These are phyloP conservation scores for Auricularia heimuer DNA, from an alignment of 768 basidiomycete genomes.

Conservation along the genomic window DNA sequence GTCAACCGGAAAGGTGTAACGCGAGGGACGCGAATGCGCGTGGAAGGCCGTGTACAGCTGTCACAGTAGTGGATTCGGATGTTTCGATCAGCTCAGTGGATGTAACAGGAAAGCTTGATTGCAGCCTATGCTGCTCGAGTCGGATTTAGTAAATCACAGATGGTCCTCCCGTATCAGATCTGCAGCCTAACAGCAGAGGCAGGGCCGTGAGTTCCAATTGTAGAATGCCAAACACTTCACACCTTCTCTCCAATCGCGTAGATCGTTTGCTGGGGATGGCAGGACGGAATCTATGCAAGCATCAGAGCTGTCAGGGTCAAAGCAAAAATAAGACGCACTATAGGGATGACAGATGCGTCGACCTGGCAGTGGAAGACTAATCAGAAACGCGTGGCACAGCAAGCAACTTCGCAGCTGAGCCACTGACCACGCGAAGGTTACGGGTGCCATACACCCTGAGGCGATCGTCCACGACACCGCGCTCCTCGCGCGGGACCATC, in stretches of 20 bases:
- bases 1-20: too few relatives aligned
- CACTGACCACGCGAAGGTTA: constrained; percentile 13
- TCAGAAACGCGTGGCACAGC: not conserved
- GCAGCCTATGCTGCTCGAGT: too few relatives aligned
- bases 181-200: too few relatives aligned
- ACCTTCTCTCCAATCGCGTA: not conserved
- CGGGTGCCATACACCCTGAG: constrained; percentile 12
- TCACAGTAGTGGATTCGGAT: too few relatives aligned
- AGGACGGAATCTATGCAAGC: not conserved
- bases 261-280: not conserved
- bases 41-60: too few relatives aligned
- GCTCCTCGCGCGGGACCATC: constrained; percentile 7
- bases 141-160: too few relatives aligned
- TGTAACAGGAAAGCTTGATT: too few relatives aligned
- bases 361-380: not conserved
- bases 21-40: too few relatives aligned
- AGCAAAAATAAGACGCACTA: not conserved
- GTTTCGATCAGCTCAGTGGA: too few relatives aligned
- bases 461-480: constrained; percentile 13
- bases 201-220: too few relatives aligned
- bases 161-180: too few relatives aligned
- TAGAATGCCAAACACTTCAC: not conserved
- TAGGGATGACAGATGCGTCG: not conserved
- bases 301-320: not conserved
- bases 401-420: not conserved